Evolutionary conservation across 2,329 filamentous ascomycete genomes (phyloP), one percentile per base, ranked within the genome.

Genomic region (Hypoxylon sp.): DNA sequence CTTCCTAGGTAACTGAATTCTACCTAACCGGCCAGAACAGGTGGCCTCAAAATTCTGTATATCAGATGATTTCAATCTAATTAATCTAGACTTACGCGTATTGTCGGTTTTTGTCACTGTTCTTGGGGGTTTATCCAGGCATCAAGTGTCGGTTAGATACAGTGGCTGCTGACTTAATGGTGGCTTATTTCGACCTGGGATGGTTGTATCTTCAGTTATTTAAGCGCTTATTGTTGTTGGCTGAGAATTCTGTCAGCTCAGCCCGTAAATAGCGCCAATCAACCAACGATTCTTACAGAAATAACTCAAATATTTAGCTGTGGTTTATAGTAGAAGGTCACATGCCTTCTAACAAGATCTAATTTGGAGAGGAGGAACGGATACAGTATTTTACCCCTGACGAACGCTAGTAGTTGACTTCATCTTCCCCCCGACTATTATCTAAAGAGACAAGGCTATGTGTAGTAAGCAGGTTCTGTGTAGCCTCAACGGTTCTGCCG

Each of bases 161-260:
- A n/a, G 13, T 42, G 5, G 50, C 42, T 35, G 59, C 52, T 63
- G 51, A 63, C 59, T 50, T 50, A 29, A 62, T 35, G 52, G 60
- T 46, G 47, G 37, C 61, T 17, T 57, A 64, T 56, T 13, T 42
- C 52, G 10, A 44, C 26, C n/a, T 17, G 29, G 46, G 26, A 46
- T 29, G 17, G 54, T 52, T 47, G 14, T 9, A 11, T n/a, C 2
- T 3, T 22, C 26, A 47, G 31, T 52, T 57, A 58, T 39, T 58
- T 46, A 37, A 53, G 33, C 24, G 33, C 53, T 64, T 52, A 58
- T 37, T 53, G 3, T 50, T 50, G 48, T 59, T 54, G 35, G 29
- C 6, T 58, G 29, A 31, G 29, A 31, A 59, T 47, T 64, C 22
- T 10, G 19, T 50, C 31, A 44, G 54, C 44, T 59, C 37, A 58